A percentile compares a stretch with the other conserved stretches of the same genome.
phyloP scores from a whole-genome alignment of 2,329 filamentous ascomycete genomes.

The Xylaria sp. region DNA sequence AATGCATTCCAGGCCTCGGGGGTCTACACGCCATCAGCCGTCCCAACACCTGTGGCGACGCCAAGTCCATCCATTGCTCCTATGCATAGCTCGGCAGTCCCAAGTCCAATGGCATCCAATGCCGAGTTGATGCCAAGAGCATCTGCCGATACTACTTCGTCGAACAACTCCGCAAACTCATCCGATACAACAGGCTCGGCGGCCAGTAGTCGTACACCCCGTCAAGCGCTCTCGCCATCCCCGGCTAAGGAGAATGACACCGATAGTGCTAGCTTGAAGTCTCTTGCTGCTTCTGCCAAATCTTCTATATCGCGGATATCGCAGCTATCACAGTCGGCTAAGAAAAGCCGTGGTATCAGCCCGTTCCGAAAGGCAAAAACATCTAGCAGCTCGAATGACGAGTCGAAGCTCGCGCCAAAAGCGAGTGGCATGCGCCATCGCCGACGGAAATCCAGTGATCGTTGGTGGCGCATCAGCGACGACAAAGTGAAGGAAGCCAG shows the following conservation, averaged over 20 bases:
- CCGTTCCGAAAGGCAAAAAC: conserved; percentile 22
- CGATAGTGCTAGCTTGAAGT: conserved; percentile 50
- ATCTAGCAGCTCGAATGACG: conserved; percentile 19
- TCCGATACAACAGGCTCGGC: conserved; percentile 21
- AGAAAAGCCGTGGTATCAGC: conserved; percentile 30
- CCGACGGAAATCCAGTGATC: conserved; percentile 59
- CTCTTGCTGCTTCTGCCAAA: conserved; percentile 51
- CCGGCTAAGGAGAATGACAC: conserved; percentile 37
- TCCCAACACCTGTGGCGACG: conserved; percentile 40
- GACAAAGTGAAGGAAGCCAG: conserved; percentile 94
- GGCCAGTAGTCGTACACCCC: conserved; percentile 16
- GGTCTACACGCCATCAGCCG: conserved; percentile 61
- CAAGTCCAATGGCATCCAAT: conserved; percentile 43
- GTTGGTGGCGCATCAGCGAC: conserved; percentile 98
- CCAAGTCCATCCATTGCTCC: conserved; percentile 44
- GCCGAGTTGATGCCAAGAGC: conserved; percentile 42
- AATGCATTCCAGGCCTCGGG: conserved; percentile 71
- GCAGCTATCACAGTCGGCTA: conserved; percentile 40
- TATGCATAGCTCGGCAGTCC: conserved; percentile 31
- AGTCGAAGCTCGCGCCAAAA: conserved; percentile 14
- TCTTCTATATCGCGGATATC: conserved; percentile 49
- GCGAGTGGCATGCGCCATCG: conserved; percentile 20
- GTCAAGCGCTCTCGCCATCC: conserved; percentile 22
- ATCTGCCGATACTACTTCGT: conserved; percentile 32
- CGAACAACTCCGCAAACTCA: conserved; percentile 35